Base-by-base conservation (phyloP, 2,329 filamentous ascomycete genomes). In the Nannizzia gypsea region DNA sequence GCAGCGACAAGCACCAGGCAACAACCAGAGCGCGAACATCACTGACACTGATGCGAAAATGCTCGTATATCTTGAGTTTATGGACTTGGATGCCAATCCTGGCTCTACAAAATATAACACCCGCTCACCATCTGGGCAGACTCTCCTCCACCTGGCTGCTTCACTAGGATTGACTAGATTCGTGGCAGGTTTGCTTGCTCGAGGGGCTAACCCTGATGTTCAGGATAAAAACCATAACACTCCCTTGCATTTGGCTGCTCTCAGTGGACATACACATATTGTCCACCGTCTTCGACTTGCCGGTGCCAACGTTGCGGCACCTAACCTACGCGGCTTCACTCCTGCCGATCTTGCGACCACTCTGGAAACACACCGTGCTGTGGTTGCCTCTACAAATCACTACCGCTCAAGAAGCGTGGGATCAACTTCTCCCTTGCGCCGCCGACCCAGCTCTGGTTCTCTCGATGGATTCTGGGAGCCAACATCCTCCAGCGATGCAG, bases 211-310 rank as follows among this genome's bases (percentile, higher is more conserved):
- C 67, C 83, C 86, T 0, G 85, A 92, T 67, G 77, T 84, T 40
- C 81, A 84, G 59, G 90, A 95, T 69, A 86, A 84, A 63, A 86
- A 87, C 56, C 89, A 89, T 22, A 92, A 89, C 72, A 90, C 88
- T 3, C 84, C 90, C 13, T 80, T 95, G 75, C 89, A 95, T 71
- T 82, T 92, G 69, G 89, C 90, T 20, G 85, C 87, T 26, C 81
- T 95, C 68, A 86, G 88, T 71, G 83, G 86, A 63, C 85, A 90
- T 67, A 76, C 83, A 9, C 85, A 90, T 68, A 89, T 93, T 65
- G 85, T 92, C 13, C 81, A 86, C 62, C 83, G 87, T 13, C 79
- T 95, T 61, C 84, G 91, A 65, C 78, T 87, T 24, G 81, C 83
- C 44, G 87, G 88, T 42, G 88, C 88, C 1, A 86, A 90, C 72